Conservation (phyloP, 345 rosid species). For the Melastoma malabathricum region DNA sequence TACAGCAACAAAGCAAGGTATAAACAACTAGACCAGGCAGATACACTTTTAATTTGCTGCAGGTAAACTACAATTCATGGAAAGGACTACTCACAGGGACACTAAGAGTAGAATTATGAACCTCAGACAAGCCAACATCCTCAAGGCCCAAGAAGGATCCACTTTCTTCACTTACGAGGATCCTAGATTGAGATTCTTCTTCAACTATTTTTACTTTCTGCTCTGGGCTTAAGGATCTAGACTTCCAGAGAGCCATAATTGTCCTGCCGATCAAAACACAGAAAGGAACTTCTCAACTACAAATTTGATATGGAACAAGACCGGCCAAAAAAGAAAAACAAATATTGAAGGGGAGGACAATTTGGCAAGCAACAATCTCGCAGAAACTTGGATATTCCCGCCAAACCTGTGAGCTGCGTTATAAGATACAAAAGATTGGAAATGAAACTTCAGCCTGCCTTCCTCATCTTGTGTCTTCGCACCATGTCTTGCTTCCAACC, state of each 20-base stretch:
- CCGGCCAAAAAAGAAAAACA: no score
- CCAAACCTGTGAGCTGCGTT: constrained; percentile 63
- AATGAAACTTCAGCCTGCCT: constrained; percentile 89
- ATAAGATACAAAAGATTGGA: constrained; percentile 93
- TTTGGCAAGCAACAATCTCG: no score
- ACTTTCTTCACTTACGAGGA: constrained; percentile 59
- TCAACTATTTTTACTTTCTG: constrained; percentile 85
- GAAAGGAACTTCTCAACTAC: no score
- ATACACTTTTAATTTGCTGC: no score
- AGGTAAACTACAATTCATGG: background rate
- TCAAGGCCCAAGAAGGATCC: constrained; percentile 74
- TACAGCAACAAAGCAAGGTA: constrained; percentile 17
- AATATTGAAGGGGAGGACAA: no score
- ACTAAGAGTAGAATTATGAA: constrained; percentile 41
- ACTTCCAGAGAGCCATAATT: constrained; percentile 95
- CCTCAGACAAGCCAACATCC: constrained; percentile 76
- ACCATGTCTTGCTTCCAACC: constrained; percentile 82
- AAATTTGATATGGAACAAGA: no score
- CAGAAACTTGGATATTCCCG: no score
- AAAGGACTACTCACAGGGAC: constrained; percentile 48
- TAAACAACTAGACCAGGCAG: no score
- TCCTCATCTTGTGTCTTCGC: constrained; percentile 80
- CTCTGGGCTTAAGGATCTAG: constrained; percentile 80
- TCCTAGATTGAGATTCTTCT: constrained; percentile 76
- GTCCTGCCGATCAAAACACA: constrained; percentile 30